These are phyloP conservation scores for Candida smagusa DNA, from an alignment of 1,139 yeast genomes.

Conservation along the genomic window DNA sequence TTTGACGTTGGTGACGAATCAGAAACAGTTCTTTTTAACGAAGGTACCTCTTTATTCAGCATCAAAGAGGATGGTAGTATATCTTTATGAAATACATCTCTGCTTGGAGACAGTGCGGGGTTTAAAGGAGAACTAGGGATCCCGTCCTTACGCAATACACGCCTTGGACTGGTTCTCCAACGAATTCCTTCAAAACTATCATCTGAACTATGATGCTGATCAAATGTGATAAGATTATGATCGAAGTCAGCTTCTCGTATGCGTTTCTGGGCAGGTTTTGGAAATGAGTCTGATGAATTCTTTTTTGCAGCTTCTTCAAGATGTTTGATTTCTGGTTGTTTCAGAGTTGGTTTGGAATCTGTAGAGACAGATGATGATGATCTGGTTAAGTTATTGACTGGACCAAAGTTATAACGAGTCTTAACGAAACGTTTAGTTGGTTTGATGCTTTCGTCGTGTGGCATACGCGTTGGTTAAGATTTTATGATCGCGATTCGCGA, in stretches of 20 bases:
- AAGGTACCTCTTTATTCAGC: constrained; percentile 16
- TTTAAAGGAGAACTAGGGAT: constrained; percentile 39
- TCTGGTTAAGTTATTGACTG: constrained; percentile 26
- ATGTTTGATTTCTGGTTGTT: neutral
- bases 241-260: constrained; percentile 1
- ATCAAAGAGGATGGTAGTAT: constrained; percentile 11
- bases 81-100: constrained; percentile 6
- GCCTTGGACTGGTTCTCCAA: constrained; percentile 37
- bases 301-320: neutral
- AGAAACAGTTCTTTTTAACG: constrained; percentile 23
- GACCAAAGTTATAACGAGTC: constrained; percentile 37
- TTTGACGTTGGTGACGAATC: constrained; percentile 20
- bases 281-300: neutral
- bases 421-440: constrained; percentile 21
- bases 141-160: constrained; percentile 8
- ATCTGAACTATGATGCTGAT: constrained; percentile 37
- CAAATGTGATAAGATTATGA: constrained; percentile 8
- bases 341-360: neutral
- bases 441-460: constrained; percentile 10
- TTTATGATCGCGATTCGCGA: too few relatives aligned
- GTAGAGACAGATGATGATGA: neutral
- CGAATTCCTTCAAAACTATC: constrained; percentile 47
- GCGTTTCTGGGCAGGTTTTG: neutral
- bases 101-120: neutral
- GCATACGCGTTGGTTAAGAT: neutral